These are phyloP conservation scores for Trichosporon coremiiforme DNA, from an alignment of 1,284 basidiomycete species.

Conservation along the genomic window DNA sequence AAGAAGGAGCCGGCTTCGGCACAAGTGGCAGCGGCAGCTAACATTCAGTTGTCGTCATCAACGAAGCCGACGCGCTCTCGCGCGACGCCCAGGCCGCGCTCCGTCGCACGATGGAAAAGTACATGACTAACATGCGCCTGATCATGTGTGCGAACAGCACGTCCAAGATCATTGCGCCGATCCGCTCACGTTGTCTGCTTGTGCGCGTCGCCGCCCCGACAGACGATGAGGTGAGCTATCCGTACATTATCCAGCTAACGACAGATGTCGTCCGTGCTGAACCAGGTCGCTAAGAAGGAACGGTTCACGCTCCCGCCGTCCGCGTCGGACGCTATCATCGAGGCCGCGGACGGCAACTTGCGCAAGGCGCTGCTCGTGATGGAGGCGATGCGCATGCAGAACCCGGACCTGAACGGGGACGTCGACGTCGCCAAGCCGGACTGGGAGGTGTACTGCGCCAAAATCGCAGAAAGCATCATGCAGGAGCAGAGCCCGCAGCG, in stretches of 20 bases:
- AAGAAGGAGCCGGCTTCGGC: not conserved
- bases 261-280: slow-evolving; percentile 78
- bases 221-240: slow-evolving; percentile 67
- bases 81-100: slow-evolving; percentile 97
- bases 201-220: slow-evolving; percentile 89
- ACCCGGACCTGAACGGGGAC: slow-evolving; percentile 72
- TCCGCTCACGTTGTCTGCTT: slow-evolving; percentile 90
- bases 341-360: slow-evolving; percentile 84
- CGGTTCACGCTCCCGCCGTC: slow-evolving; percentile 77
- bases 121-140: slow-evolving; percentile 95
- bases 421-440: slow-evolving; percentile 90
- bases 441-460: slow-evolving; percentile 97
- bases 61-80: slow-evolving; percentile 92
- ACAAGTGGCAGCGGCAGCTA: not conserved
- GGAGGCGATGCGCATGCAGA: slow-evolving; percentile 95
- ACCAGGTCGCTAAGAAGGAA: slow-evolving; percentile 79
- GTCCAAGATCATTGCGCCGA: slow-evolving; percentile 93
- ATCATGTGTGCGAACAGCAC: slow-evolving; percentile 98
- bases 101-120: slow-evolving; percentile 98
- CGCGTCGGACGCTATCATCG: slow-evolving; percentile 71
- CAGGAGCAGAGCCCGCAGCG: slow-evolving; percentile 87
- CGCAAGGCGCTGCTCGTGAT: slow-evolving; percentile 92
- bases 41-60: slow-evolving; percentile 85
- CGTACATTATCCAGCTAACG: slow-evolving; percentile 14
- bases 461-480: slow-evolving; percentile 92